Base-by-base conservation (phyloP, 2,329 filamentous ascomycete genomes). In the Diaporthe sp. region DNA sequence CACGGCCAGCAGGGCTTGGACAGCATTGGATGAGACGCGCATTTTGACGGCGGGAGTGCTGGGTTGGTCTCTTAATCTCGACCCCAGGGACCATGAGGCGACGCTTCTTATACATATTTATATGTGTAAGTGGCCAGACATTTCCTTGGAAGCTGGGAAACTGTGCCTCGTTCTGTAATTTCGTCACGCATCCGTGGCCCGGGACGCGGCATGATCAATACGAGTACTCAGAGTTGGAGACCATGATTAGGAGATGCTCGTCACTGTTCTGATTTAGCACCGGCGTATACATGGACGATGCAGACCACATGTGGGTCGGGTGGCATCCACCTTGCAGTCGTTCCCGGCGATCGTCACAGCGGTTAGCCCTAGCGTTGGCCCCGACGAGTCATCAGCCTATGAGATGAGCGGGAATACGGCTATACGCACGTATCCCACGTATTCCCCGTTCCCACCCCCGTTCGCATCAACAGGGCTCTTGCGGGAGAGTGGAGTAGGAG, bases 1-100 rank as follows among this genome's bases (percentile, higher is more conserved):
- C 25, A 66, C 28, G 60, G 60, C 60, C 17, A 66, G 60, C 15
- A 50, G 19, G 15, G 28, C 60, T 12, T 33, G 40, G 17, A 42
- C 5, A n/a, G 60, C 60, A 10, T 64, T 64, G 15, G 12, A 33
- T 50, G 60, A 66, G 42, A 66, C 19, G 60, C 28, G 60, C 60
- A 66, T 66, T 22, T 40, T 60, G 57, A 28, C 57, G 33, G 19
- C 15, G n/a, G 4, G 35, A 28, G 2, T 13, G 30, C 58, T 45
- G 13, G 4, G n/a, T 8, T 9, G 7, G 9, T 2, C 28, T 6
- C 9, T 17, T 5, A 10, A 47, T 28, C 28, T n/a, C 15, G 40
- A 30, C 38, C 35, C 8, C 3, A 25, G 40, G 33, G 40, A 42
- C 40, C 60, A 33, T 25, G 17, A 47, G 42, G 12, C 60, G 5